phyloP scores from a whole-genome alignment of 2,329 filamentous ascomycete species.

The Diaporthe caulivora region DNA sequence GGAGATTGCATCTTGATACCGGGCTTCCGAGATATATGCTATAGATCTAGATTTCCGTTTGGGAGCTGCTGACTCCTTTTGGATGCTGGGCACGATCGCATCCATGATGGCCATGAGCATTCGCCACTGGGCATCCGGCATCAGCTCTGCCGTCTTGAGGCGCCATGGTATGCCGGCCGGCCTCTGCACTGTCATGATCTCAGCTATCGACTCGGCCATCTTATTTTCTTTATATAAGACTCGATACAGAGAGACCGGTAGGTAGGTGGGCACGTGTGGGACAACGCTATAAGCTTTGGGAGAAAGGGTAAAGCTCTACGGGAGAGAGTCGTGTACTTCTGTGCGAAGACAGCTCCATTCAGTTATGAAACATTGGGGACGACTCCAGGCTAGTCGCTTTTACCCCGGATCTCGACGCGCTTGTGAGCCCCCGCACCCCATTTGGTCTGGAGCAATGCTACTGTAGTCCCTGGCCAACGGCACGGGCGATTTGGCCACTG shows the following conservation, averaged over 20 bases:
- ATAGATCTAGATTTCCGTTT: constrained; percentile 22
- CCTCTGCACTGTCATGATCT: constrained; percentile 9
- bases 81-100: constrained; percentile 41
- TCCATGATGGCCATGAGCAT: constrained; percentile 45
- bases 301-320: background rate
- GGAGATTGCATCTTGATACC: constrained; percentile 37
- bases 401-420: constrained; percentile 8
- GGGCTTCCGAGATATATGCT: constrained; percentile 39
- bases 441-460: background rate
- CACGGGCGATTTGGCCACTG: background rate
- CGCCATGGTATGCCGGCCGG: constrained; percentile 46
- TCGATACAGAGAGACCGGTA: background rate
- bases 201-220: constrained; percentile 11
- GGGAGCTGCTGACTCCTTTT: constrained; percentile 36
- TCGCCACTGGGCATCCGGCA: constrained; percentile 41
- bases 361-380: constrained; percentile 17
- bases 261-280: no score
- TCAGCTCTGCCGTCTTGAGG: constrained; percentile 33
- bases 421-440: constrained; percentile 5
- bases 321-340: background rate
- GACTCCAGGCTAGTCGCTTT: background rate
- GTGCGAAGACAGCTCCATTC: background rate
- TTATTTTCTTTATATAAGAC: background rate
- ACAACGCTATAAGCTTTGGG: no score
- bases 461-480: background rate